Percentiles rank a stretch among this genome's conserved stretches.
phyloP scores from a whole-genome alignment of 805 yeast species.

The Candida broadrunensis region DNA sequence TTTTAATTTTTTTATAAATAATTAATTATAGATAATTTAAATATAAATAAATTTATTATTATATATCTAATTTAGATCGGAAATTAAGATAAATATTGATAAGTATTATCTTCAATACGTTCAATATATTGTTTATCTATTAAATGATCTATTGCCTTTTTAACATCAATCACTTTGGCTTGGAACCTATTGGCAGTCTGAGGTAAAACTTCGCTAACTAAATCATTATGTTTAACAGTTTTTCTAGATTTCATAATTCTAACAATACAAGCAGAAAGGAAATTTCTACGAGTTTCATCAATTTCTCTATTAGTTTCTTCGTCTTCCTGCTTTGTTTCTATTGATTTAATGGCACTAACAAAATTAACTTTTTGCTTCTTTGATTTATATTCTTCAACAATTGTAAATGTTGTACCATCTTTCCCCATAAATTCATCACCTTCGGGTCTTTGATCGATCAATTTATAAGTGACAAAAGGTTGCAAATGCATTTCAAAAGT shows the following conservation, averaged over 20 bases:
- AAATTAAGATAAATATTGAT: slow-evolving; percentile 77
- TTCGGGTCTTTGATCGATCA: slow-evolving; percentile 65
- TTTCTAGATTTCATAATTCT: slow-evolving; percentile 95
- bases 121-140: slow-evolving; percentile 84
- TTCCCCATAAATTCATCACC: slow-evolving; percentile 48
- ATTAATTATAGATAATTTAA: no score
- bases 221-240: slow-evolving; percentile 68
- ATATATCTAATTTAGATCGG: not conserved
- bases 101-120: slow-evolving; percentile 70
- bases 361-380: slow-evolving; percentile 83
- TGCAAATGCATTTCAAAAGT: slow-evolving; percentile 71
- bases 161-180: slow-evolving; percentile 83
- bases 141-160: slow-evolving; percentile 78
- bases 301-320: slow-evolving; percentile 78
- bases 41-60: not conserved
- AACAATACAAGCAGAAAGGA: slow-evolving; percentile 89
- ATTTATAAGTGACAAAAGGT: slow-evolving; percentile 76
- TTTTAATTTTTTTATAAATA: no score
- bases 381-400: slow-evolving; percentile 80
- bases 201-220: slow-evolving; percentile 84
- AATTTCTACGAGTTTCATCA: slow-evolving; percentile 80
- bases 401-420: slow-evolving; percentile 56
- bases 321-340: slow-evolving; percentile 58
- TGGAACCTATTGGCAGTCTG: slow-evolving; percentile 80
- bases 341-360: slow-evolving; percentile 56